Evolutionary conservation across 495 filamentous ascomycete species (phyloP).

Genomic region (Rostrohypoxylon terebratum): DNA sequence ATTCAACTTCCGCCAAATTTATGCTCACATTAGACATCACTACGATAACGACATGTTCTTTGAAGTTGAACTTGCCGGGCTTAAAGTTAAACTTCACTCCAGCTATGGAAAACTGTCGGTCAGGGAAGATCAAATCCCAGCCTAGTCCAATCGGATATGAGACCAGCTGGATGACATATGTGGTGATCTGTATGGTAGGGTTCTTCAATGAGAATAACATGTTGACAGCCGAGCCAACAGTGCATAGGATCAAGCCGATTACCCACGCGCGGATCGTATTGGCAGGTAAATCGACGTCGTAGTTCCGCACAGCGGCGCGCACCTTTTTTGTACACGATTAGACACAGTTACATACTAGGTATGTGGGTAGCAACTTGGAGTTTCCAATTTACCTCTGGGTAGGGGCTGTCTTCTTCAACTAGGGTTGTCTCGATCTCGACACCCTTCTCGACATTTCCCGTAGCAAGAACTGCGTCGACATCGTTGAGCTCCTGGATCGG

Average conservation of each 20-base stretch:
- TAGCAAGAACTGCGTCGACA: conserved; percentile 69
- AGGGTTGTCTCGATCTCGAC: conserved; percentile 67
- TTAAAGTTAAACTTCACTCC: conserved; percentile 72
- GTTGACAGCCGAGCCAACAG: conserved; percentile 74
- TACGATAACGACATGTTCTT: conserved; percentile 82
- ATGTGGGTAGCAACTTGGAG: too few relatives aligned
- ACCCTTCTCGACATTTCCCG: conserved; percentile 64
- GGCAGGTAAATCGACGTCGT: conserved; percentile 73
- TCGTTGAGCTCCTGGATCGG: conserved; percentile 70
- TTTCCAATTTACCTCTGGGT: conserved; percentile 67
- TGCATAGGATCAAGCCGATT: conserved; percentile 72
- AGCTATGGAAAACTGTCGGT: conserved; percentile 67
- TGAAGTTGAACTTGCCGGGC: conserved; percentile 80
- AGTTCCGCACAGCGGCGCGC: conserved; percentile 68
- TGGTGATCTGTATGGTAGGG: conserved; percentile 72
- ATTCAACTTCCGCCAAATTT: not conserved
- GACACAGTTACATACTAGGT: conserved; percentile 48
- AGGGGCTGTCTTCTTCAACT: conserved; percentile 74
- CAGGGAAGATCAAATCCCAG: conserved; percentile 66
- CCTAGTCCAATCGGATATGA: conserved; percentile 76
- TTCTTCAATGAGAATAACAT: conserved; percentile 76
- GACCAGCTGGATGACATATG: conserved; percentile 75
- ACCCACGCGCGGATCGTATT: conserved; percentile 80
- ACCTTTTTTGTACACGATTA: conserved; percentile 63
- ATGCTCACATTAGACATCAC: conserved; percentile 73